phyloP scores from a whole-genome alignment of 78 protist genomes.

The Dictyostelium purpureum region DNA sequence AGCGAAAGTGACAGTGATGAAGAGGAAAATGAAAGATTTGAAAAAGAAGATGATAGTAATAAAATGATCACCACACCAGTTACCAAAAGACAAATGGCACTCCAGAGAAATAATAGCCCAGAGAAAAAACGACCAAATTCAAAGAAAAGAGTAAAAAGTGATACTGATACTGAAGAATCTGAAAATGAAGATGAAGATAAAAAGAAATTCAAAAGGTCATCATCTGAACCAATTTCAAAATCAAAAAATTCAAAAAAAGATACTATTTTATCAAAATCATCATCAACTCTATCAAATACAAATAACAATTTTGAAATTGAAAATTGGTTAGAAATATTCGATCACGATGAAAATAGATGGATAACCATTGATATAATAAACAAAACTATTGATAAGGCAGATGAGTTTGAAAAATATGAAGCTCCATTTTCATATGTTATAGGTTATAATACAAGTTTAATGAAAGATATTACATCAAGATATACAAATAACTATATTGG shows the following conservation, averaged over 20 bases:
- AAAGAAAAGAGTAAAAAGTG: background rate
- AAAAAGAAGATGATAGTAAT: background rate
- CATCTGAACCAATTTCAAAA: background rate
- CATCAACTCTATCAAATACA: background rate
- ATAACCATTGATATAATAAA: conserved; percentile 25
- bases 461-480: conserved; percentile 56
- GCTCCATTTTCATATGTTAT: conserved; percentile 59
- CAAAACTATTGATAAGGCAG: conserved; percentile 1
- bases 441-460: background rate
- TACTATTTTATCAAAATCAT: background rate
- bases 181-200: background rate
- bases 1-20: background rate
- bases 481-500: conserved; percentile 52
- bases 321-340: conserved; percentile 41
- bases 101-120: background rate
- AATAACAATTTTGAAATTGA: background rate
- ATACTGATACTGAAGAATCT: background rate
- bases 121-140: background rate
- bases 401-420: background rate
- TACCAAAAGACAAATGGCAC: conserved; percentile 28
- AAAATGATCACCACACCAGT: too few species aligned
- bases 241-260: background rate
- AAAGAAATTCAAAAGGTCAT: conserved; percentile 5
- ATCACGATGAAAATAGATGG: conserved; percentile 9
- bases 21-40: background rate